Percentiles rank a stretch among this genome's conserved stretches.
These are phyloP conservation scores for Pezicula rhizophila DNA, from an alignment of 2,329 filamentous ascomycete genomes.

Conservation along the genomic window DNA sequence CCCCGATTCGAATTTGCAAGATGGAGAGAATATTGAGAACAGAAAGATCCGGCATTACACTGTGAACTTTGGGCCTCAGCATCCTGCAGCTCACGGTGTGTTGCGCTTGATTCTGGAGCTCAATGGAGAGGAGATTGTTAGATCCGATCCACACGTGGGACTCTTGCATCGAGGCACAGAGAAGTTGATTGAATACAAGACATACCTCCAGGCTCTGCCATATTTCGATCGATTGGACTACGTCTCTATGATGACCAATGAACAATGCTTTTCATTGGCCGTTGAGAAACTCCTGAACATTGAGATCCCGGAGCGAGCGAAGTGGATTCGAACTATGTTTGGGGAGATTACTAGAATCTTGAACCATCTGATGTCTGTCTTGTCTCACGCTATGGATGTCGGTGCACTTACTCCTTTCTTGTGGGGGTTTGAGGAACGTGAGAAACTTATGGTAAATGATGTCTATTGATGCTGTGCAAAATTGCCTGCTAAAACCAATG, in stretches of 20 bases:
- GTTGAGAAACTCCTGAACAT: conserved; percentile 98
- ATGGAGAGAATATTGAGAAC: conserved; percentile 39
- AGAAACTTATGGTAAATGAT: conserved; percentile 90
- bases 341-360: conserved; percentile 88
- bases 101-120: conserved; percentile 94
- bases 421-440: conserved; percentile 99
- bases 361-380: conserved; percentile 96
- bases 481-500: conserved; percentile 13
- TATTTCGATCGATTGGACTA: conserved; percentile 99
- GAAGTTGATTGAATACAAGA: conserved; percentile 99
- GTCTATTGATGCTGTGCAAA: conserved; percentile 8
- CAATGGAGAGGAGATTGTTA: conserved; percentile 95
- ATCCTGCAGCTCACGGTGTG: conserved; percentile 97
- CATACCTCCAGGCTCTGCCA: conserved; percentile 93
- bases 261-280: conserved; percentile 92
- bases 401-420: conserved; percentile 96
- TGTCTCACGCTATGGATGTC: conserved; percentile 98
- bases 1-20: conserved; percentile 35
- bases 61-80: conserved; percentile 98
- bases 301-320: conserved; percentile 90
- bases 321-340: conserved; percentile 95
- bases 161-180: conserved; percentile 94
- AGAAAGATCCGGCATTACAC: conserved; percentile 98
- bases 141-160: conserved; percentile 93
- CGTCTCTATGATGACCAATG: conserved; percentile 99